Conservation (phyloP, 345 rosid genomes). For the Cardamine resedifolia region DNA sequence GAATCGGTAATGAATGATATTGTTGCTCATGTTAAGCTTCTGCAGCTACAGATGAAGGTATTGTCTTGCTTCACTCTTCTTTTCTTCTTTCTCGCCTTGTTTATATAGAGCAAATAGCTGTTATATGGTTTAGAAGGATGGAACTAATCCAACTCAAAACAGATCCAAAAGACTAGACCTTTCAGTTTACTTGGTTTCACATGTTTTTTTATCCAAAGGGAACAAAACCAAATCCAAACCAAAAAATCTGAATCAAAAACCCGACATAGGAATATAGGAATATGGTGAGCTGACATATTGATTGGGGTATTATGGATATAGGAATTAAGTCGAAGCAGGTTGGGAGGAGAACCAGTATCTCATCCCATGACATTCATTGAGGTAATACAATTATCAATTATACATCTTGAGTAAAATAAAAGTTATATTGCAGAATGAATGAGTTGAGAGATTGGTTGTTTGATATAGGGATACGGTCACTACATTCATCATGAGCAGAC, state of each 20-base stretch:
- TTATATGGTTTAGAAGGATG: background rate
- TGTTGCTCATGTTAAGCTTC: constrained; percentile 51
- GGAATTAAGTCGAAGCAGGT: constrained; percentile 59
- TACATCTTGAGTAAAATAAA: background rate
- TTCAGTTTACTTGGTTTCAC: background rate
- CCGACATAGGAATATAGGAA: no score
- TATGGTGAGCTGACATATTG: background rate
- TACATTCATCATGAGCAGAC: constrained; percentile 44
- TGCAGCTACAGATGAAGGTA: constrained; percentile 66
- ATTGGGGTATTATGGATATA: constrained; percentile 30
- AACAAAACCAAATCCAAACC: background rate
- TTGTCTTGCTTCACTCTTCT: constrained; percentile 4
- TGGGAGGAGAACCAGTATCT: constrained; percentile 44
- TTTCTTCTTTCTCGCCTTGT: background rate
- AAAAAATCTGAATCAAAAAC: background rate
- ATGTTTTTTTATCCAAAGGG: background rate
- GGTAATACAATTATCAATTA: constrained; percentile 32
- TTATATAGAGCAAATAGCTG: background rate
- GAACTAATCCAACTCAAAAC: background rate
- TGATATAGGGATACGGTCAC: constrained; percentile 56
- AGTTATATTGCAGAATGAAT: no score
- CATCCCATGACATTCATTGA: constrained; percentile 47
- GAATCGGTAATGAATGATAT: constrained; percentile 40
- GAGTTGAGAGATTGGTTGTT: no score
- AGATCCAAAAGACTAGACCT: background rate